Evolutionary conservation across 148 eudicot genomes (phyloP), one percentile per base, ranked within the genome.

Genomic region (Pouteria glomerata): DNA sequence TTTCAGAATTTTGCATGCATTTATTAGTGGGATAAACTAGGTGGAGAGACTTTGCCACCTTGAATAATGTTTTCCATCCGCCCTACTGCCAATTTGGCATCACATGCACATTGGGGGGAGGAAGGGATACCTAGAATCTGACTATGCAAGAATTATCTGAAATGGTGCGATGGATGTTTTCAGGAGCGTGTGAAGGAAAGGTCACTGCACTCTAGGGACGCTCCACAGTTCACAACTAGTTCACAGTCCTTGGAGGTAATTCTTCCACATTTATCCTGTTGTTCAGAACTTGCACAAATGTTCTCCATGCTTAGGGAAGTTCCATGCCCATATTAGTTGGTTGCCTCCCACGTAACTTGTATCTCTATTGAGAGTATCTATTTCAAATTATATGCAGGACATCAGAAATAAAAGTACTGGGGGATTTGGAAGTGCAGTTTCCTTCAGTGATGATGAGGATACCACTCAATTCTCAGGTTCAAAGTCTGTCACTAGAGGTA

Each of bases 401-500:
- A 35, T 81, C 50, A 74, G 77, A 74, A 80, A 74, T 65, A 89
- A 79, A 83, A 75, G 73, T 71, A 68, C 80, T 71, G 63, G 75
- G 60, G 91, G 86, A 75, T 65, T 74, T 78, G 87, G 82, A 74
- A 81, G 59, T 76, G 85, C 90, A 37, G 91, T 79, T 73, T 84
- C 99, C 51, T 91, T 95, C 73, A 95, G 99, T 77, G 99, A 95
- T 74, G 92, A 87, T 74, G 98, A 95, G 53, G 99, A 91, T 47
- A 69, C 80, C 26, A 68, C 90, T 71, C 82, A 72, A 51, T 56
- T 85, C 34, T 64, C 85, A 19, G 82, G 77, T 51, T 70, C 75
- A 51, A 91, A 84, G 73, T 13, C 90, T 64, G 57, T 82, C 24
- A 65, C 60, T 77, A 82, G 85, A 78, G 88, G 91, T 51, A 82